Conservation (phyloP, 805 yeast species). For the Ogataea populi-albae region DNA sequence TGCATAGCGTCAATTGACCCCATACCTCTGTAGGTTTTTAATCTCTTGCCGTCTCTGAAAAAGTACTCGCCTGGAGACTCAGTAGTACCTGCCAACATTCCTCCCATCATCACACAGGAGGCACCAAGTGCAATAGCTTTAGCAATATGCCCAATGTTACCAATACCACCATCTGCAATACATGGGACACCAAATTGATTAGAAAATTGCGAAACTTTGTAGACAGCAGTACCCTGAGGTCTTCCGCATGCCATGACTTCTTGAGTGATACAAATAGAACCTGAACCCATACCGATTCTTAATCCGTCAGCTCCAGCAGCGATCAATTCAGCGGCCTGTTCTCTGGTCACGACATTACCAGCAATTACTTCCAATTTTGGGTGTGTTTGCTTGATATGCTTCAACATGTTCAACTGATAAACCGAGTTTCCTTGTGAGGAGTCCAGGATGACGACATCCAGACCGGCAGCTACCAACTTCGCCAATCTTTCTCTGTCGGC, state of each 20-base stretch:
- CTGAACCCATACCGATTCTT: conserved; percentile 99
- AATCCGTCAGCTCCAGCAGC: conserved; percentile 97
- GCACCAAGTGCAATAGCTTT: conserved; percentile 98
- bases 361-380: conserved; percentile 88
- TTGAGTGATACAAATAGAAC: conserved; percentile 98
- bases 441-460: conserved; percentile 93
- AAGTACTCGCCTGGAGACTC: conserved; percentile 99
- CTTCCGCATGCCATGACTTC: conserved; percentile 99
- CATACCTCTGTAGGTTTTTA: conserved; percentile 98
- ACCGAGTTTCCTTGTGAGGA: conserved; percentile 97
- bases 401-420: conserved; percentile 91
- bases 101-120: conserved; percentile 98
- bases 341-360: conserved; percentile 98
- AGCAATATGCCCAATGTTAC: conserved; percentile 96
- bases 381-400: conserved; percentile 79
- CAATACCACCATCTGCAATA: conserved; percentile 99
- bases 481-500: conserved; percentile 83
- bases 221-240: conserved; percentile 99
- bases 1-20: conserved; percentile 99
- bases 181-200: conserved; percentile 96
- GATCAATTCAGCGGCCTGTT: conserved; percentile 94
- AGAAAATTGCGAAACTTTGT: conserved; percentile 90
- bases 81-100: conserved; percentile 96
- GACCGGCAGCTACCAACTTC: conserved; percentile 89
- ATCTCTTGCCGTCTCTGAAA: conserved; percentile 96